Percentiles rank a stretch among this genome's conserved stretches.
These are phyloP conservation scores for Hysterium pulicare DNA, from an alignment of 2,329 filamentous ascomycete genomes.

Conservation along the genomic window DNA sequence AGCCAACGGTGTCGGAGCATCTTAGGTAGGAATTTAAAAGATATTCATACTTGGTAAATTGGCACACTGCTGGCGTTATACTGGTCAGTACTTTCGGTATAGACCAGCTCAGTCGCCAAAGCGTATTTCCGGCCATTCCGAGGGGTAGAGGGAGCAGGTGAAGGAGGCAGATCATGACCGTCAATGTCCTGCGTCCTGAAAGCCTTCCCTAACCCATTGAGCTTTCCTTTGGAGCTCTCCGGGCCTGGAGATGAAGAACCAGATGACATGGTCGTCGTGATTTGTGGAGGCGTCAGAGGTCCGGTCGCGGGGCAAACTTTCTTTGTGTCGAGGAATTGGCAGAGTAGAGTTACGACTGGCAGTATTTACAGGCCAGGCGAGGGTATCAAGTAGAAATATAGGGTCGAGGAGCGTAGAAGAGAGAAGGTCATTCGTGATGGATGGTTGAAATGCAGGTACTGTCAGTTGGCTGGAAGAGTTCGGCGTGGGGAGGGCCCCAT, in stretches of 20 bases:
- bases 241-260: constrained; percentile 7
- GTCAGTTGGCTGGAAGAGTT: constrained; percentile 4
- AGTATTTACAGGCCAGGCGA: background rate
- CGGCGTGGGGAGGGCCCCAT: background rate
- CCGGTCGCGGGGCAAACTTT: constrained; percentile 1
- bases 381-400: background rate
- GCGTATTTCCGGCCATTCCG: constrained; percentile 84
- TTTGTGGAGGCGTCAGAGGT: background rate
- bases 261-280: constrained; percentile 23
- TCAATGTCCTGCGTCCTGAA: constrained; percentile 38
- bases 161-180: constrained; percentile 47
- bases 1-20: no score
- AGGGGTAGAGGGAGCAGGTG: constrained; percentile 88
- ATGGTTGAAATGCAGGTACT: constrained; percentile 24
- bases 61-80: constrained; percentile 95
- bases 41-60: constrained; percentile 72
- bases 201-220: constrained; percentile 39
- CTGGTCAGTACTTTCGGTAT: constrained; percentile 93
- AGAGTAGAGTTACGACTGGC: background rate
- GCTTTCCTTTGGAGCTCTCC: constrained; percentile 30
- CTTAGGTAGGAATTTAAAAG: no score
- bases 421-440: constrained; percentile 9
- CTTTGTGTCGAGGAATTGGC: background rate
- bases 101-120: constrained; percentile 92
- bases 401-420: constrained; percentile 2